Conservation (phyloP, 129 eudicot genomes). For the Lactuca sativa region DNA sequence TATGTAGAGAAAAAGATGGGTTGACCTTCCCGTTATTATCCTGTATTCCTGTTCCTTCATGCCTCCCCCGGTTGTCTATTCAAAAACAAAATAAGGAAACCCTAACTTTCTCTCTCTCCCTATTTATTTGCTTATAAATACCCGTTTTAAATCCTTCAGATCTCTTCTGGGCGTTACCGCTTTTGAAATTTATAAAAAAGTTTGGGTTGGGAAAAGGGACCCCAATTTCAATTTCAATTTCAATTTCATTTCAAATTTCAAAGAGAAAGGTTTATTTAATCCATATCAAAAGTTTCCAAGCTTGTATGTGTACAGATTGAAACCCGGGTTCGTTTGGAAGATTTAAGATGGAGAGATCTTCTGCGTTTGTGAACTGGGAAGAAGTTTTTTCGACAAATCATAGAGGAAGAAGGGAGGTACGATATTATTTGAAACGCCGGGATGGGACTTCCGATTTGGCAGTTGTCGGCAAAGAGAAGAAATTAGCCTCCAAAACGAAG, state of each 20-base stretch:
- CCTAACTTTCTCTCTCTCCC: slow-evolving; percentile 15
- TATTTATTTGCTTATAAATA: slow-evolving; percentile 26
- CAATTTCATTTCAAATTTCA: slow-evolving; percentile 2
- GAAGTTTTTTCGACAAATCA: slow-evolving; percentile 49
- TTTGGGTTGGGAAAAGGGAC: background rate
- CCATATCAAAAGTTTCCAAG: background rate
- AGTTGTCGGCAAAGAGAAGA: slow-evolving; percentile 75
- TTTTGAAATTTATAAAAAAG: background rate
- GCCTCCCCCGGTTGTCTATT: background rate
- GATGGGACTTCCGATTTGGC: slow-evolving; percentile 65
- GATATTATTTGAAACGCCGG: slow-evolving; percentile 48
- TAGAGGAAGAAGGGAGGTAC: slow-evolving; percentile 55
- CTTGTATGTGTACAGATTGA: slow-evolving; percentile 8
- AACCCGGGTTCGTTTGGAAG: background rate
- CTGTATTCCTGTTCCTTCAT: slow-evolving; percentile 22
- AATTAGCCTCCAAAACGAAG: slow-evolving; percentile 27
- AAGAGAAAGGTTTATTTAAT: background rate
- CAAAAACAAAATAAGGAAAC: slow-evolving; percentile 12
- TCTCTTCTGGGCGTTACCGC: slow-evolving; percentile 20
- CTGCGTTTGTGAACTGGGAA: slow-evolving; percentile 49
- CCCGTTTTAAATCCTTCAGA: slow-evolving; percentile 10
- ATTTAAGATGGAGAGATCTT: slow-evolving; percentile 27
- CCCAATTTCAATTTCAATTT: slow-evolving; percentile 20
- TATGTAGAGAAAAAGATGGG: slow-evolving; percentile 15
- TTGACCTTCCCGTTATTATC: slow-evolving; percentile 20